Conservation (phyloP, 2,329 filamentous ascomycete genomes). For the Teratosphaeriaceae sp. region DNA sequence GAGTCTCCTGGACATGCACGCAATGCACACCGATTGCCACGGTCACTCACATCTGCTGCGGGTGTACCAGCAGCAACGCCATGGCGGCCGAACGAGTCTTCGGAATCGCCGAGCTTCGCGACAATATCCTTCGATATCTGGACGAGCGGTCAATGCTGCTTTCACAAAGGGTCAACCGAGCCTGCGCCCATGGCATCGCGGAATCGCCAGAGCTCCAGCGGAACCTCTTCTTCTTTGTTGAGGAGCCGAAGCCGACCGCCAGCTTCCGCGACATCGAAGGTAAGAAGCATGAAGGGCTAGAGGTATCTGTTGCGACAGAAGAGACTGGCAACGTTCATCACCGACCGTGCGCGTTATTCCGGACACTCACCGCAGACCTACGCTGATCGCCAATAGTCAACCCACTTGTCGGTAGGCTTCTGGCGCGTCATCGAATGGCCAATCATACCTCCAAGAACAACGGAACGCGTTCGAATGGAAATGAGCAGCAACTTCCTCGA, state of each 20-base stretch:
- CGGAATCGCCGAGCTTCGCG: constrained; percentile 1
- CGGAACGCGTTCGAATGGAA: neutral
- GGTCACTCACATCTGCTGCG: neutral
- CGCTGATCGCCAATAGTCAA: neutral
- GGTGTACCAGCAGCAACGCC: neutral
- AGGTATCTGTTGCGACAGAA: too few relatives aligned
- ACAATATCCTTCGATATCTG: neutral
- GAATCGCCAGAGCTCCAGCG: neutral
- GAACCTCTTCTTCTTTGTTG: constrained; percentile 3
- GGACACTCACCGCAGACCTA: too few relatives aligned
- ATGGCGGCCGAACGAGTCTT: constrained; percentile 4
- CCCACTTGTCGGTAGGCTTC: neutral
- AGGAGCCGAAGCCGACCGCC: neutral
- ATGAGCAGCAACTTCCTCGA: neutral
- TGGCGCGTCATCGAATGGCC: neutral
- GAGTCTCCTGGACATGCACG: neutral
- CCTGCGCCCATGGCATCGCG: neutral
- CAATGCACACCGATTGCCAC: neutral
- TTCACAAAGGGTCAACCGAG: neutral
- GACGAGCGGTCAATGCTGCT: constrained; percentile 4
- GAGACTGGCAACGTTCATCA: too few relatives aligned
- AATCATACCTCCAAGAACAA: neutral
- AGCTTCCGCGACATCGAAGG: neutral
- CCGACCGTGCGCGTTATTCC: too few relatives aligned
- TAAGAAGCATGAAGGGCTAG: neutral